Percentiles rank a stretch among this genome's conserved stretches.
Conservation (phyloP, 305 asterid species). For the Rubia peregrina region DNA sequence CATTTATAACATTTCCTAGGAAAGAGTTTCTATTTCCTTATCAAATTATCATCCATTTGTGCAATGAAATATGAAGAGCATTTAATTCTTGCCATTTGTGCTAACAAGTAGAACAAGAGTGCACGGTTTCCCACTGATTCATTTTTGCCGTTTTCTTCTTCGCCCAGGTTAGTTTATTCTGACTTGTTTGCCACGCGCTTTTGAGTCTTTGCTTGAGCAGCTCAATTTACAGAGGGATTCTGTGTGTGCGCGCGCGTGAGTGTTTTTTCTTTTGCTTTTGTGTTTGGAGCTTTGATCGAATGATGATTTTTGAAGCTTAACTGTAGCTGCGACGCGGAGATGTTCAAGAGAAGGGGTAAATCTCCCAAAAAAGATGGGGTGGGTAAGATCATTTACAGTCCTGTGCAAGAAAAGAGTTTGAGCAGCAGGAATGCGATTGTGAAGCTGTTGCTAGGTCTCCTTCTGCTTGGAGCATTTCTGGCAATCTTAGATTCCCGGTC, state of each 20-base stretch:
- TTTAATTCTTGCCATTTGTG: not conserved
- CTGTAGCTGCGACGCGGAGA: not conserved
- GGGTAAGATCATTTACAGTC: conserved; percentile 39
- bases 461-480: conserved; percentile 55
- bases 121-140: not conserved
- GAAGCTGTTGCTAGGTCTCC: conserved; percentile 56
- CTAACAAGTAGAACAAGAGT: not conserved
- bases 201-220: not conserved
- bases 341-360: conserved; percentile 31
- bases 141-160: not conserved
- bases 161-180: not conserved
- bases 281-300: not conserved
- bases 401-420: conserved; percentile 42
- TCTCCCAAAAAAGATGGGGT: conserved; percentile 59
- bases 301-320: not conserved
- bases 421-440: conserved; percentile 49
- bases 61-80: not conserved
- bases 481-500: conserved; percentile 46
- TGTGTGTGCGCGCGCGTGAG: not conserved
- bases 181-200: not conserved
- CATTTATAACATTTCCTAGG: no score
- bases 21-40: no score
- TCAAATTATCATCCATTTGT: not conserved
- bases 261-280: not conserved
- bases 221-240: not conserved